Conservation (phyloP, 129 eudicot genomes). For the Flaveria trinervia region DNA sequence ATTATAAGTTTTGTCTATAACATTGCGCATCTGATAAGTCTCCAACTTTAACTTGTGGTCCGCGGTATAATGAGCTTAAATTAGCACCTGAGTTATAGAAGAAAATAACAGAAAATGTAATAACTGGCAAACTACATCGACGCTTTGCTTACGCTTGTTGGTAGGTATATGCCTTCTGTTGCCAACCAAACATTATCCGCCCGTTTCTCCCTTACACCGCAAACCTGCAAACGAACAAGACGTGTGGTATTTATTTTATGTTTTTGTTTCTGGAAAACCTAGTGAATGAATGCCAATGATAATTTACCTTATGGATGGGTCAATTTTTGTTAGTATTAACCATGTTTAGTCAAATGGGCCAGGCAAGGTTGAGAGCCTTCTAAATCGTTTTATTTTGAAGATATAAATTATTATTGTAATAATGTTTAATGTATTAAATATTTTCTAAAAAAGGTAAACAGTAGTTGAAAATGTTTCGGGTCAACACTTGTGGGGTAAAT, state of each 20-base stretch:
- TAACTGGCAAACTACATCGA: constrained; percentile 31
- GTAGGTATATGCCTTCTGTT: constrained; percentile 96
- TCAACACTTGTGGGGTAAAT: neutral
- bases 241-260: neutral
- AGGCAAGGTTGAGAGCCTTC: neutral
- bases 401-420: neutral
- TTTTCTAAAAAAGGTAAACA: no score
- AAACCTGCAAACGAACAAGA: constrained; percentile 57
- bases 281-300: neutral
- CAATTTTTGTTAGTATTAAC: neutral
- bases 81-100: constrained; percentile 9
- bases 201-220: constrained; percentile 82
- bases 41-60: neutral
- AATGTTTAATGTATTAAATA: neutral
- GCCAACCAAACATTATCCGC: constrained; percentile 94
- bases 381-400: neutral
- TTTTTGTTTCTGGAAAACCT: neutral
- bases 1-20: neutral
- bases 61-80: constrained; percentile 21
- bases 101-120: neutral
- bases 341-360: neutral
- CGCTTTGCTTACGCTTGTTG: constrained; percentile 54
- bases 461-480: neutral
- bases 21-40: neutral
- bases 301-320: neutral